These are phyloP conservation scores for Ephemerocybe angulata DNA, from an alignment of 768 basidiomycete species.

Conservation along the genomic window DNA sequence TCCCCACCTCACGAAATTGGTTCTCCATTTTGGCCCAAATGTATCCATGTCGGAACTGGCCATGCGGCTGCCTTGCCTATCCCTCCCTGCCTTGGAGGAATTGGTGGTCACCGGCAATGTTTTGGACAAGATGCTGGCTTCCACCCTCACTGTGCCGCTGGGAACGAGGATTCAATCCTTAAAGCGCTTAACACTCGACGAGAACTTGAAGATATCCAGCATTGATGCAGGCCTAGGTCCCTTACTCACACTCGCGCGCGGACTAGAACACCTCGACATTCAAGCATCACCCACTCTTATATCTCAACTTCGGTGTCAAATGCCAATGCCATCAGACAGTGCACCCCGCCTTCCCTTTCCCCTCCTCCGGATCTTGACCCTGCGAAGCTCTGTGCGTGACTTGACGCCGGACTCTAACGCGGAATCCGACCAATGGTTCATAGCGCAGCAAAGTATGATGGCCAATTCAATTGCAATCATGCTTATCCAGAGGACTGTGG, in stretches of 20 bases:
- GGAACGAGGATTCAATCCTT: background rate
- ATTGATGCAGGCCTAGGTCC: background rate
- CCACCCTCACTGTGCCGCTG: background rate
- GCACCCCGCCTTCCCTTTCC: background rate
- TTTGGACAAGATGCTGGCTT: background rate
- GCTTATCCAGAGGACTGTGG: too few species aligned
- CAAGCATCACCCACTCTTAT: background rate
- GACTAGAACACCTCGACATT: background rate
- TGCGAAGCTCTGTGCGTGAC: background rate
- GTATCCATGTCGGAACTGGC: background rate
- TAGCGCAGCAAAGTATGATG: background rate
- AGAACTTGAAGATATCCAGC: background rate
- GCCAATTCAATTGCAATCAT: too few species aligned
- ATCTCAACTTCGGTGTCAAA: background rate
- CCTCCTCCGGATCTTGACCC: background rate
- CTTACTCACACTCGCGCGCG: background rate
- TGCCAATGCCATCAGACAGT: too few species aligned
- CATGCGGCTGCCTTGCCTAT: background rate
- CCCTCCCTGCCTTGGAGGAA: background rate
- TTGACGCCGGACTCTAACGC: background rate
- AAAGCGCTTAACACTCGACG: background rate
- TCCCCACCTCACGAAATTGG: background rate
- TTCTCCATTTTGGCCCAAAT: background rate
- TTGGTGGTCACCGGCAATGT: background rate
- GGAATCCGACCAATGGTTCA: background rate